phyloP scores from a whole-genome alignment of 768 basidiomycete genomes.

The Lentinus brumalis region DNA sequence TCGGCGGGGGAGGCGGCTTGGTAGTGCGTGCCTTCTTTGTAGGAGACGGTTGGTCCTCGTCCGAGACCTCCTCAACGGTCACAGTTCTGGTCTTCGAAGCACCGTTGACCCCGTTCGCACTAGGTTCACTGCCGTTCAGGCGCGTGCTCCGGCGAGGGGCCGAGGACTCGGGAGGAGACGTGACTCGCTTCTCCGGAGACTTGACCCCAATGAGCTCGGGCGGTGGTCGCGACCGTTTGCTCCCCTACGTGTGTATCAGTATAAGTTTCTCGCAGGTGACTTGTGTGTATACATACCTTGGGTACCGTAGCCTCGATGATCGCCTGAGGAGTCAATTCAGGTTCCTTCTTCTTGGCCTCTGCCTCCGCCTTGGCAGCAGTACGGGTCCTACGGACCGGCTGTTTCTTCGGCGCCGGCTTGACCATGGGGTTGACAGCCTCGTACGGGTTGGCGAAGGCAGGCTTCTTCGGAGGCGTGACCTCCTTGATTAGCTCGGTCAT shows the following conservation, averaged over 20 bases:
- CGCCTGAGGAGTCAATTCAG: constrained; percentile 54
- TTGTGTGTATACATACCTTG: constrained; percentile 46
- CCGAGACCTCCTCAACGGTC: constrained; percentile 41
- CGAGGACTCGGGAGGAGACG: constrained; percentile 6
- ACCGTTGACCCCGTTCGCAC: constrained; percentile 7
- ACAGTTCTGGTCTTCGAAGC: constrained; percentile 4
- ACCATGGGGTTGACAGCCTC: constrained; percentile 71
- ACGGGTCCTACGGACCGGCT: constrained; percentile 40
- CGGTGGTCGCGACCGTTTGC: constrained; percentile 77
- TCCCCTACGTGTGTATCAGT: constrained; percentile 51
- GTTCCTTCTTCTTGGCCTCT: constrained; percentile 26
- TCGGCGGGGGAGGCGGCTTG: not conserved
- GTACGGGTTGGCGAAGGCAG: constrained; percentile 78
- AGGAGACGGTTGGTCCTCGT: constrained; percentile 39
- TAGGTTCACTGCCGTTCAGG: constrained; percentile 24
- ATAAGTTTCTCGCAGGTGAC: not conserved
- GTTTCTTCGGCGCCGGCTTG: constrained; percentile 45
- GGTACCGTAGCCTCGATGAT: constrained; percentile 81
- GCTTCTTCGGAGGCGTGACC: constrained; percentile 58
- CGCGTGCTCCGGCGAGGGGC: constrained; percentile 25
- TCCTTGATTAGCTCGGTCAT: constrained; percentile 75
- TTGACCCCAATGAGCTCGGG: constrained; percentile 38
- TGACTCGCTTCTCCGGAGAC: constrained; percentile 35
- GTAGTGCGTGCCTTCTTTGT: constrained; percentile 53
- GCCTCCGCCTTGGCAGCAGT: constrained; percentile 43